Conservation (phyloP, 163 green algal genomes). For the Coccomyxa subellipsoidea region DNA sequence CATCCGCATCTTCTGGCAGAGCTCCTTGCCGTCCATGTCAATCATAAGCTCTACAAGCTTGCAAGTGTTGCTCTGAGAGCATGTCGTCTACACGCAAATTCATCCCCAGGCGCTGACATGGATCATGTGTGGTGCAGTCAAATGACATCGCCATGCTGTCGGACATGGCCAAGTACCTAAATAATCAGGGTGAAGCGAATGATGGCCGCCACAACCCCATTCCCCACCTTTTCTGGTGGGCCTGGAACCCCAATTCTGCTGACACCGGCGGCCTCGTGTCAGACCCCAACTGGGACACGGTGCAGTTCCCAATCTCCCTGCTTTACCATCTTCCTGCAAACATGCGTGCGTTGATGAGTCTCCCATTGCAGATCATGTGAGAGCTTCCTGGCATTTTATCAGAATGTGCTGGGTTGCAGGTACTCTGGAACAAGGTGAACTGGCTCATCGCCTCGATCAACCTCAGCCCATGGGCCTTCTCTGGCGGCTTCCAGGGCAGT, state of each 20-base stretch:
- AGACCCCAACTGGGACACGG: neutral
- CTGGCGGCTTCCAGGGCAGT: neutral
- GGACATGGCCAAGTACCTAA: constrained; percentile 16
- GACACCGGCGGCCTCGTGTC: constrained; percentile 28
- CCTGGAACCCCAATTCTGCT: constrained; percentile 26
- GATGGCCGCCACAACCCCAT: constrained; percentile 32
- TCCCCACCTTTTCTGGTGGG: constrained; percentile 36
- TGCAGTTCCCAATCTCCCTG: neutral
- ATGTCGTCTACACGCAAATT: neutral
- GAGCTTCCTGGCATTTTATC: neutral
- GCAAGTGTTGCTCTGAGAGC: too few species aligned
- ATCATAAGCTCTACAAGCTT: neutral
- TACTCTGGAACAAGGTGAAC: constrained; percentile 1
- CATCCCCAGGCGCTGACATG: neutral
- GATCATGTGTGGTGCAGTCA: neutral
- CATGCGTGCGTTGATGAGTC: too few species aligned
- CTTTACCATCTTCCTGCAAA: neutral
- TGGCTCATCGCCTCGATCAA: neutral
- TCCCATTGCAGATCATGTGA: neutral
- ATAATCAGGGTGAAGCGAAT: constrained; percentile 19
- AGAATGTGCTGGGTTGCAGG: neutral
- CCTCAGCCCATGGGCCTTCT: neutral
- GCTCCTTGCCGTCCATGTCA: neutral
- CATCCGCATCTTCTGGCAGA: too few species aligned
- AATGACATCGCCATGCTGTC: constrained; percentile 7